phyloP scores from a whole-genome alignment of 2,329 filamentous ascomycete genomes.

The Cyanodermella asteris region DNA sequence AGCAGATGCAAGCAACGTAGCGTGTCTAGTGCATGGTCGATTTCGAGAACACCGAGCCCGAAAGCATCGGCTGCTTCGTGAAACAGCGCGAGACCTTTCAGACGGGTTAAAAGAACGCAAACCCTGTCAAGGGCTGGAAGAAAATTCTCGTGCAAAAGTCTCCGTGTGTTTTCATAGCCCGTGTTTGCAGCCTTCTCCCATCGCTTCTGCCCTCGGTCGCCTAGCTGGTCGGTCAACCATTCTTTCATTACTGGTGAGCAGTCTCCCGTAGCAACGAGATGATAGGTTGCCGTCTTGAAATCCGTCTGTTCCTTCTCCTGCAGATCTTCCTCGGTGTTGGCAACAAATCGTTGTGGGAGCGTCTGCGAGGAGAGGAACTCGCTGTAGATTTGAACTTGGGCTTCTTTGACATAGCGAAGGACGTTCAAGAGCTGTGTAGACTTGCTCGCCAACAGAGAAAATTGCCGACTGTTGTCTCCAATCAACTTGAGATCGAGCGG shows the following conservation, averaged over 20 bases:
- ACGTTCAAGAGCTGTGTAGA: slow-evolving; percentile 74
- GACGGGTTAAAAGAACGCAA: slow-evolving; percentile 56
- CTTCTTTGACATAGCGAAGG: slow-evolving; percentile 63
- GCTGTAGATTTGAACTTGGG: slow-evolving; percentile 52
- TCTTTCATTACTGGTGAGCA: slow-evolving; percentile 55
- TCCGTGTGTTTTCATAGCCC: slow-evolving; percentile 56
- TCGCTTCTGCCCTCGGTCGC: slow-evolving; percentile 71
- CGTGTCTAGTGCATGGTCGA: slow-evolving; percentile 45
- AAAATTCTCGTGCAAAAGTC: slow-evolving; percentile 67
- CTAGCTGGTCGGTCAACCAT: slow-evolving; percentile 70
- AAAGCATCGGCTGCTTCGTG: slow-evolving; percentile 44
- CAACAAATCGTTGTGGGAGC: slow-evolving; percentile 55
- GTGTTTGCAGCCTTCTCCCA: slow-evolving; percentile 77
- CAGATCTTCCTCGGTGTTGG: slow-evolving; percentile 55
- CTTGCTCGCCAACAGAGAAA: slow-evolving; percentile 69
- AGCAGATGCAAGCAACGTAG: slow-evolving; percentile 55
- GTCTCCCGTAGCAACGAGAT: slow-evolving; percentile 65
- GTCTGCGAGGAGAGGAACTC: slow-evolving; percentile 73
- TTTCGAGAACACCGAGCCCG: slow-evolving; percentile 41
- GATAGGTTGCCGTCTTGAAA: slow-evolving; percentile 59
- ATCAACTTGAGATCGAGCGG: slow-evolving; percentile 72
- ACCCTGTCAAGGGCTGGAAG: slow-evolving; percentile 72
- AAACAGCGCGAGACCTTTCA: slow-evolving; percentile 66
- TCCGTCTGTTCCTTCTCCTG: slow-evolving; percentile 40
- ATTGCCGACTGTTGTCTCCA: slow-evolving; percentile 51